phyloP scores from a whole-genome alignment of 139 green algal species.

The Chlorella sp. region DNA sequence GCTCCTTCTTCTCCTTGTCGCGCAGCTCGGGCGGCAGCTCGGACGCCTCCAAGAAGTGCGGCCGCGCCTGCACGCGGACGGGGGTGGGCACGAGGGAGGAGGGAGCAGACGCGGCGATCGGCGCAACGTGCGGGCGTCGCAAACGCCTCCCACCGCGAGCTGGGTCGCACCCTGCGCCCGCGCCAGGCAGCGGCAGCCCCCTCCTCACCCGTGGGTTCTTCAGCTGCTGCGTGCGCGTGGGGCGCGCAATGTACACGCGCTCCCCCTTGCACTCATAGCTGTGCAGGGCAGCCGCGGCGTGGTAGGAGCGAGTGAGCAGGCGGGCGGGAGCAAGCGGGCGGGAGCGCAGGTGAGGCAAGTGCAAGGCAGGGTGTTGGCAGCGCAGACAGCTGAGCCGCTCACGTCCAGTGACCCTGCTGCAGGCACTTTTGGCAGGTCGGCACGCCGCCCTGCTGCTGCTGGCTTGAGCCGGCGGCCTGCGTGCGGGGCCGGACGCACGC shows the following conservation, averaged over 20 bases:
- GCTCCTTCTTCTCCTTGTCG: not conserved
- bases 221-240: conserved; percentile 73
- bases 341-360: no score
- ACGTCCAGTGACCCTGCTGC: conserved; percentile 72
- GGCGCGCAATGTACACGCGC: conserved; percentile 56
- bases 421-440: conserved; percentile 46
- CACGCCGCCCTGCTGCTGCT: conserved; percentile 5
- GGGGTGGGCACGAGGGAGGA: no score
- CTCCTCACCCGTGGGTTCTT: conserved; percentile 58
- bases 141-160: no score
- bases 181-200: not conserved
- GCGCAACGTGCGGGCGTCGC: no score
- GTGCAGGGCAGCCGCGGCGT: no score
- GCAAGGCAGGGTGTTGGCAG: no score
- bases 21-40: conserved; percentile 57
- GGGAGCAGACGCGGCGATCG: no score
- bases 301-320: no score
- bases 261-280: conserved; percentile 81
- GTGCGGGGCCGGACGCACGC: not conserved
- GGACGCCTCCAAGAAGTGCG: conserved; percentile 50
- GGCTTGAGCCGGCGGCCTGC: not conserved
- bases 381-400: no score
- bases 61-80: conserved; percentile 20
- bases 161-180: not conserved
- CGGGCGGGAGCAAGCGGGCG: no score